phyloP scores from a whole-genome alignment of 2,329 filamentous ascomycete species.

The Paecilomyces niveus region DNA sequence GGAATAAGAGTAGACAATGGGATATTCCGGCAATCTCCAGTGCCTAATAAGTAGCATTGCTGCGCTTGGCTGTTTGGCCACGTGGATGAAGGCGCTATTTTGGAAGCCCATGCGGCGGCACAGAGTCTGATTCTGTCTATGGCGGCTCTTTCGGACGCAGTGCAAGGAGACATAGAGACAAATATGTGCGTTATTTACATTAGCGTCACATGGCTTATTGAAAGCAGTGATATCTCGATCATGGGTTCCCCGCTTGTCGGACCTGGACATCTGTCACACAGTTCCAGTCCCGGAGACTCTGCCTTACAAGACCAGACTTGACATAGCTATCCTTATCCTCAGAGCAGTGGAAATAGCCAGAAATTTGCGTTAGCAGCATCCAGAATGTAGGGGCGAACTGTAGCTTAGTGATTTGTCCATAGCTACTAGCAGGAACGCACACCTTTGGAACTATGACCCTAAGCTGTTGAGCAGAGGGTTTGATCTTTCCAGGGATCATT shows the following conservation, averaged over 20 bases:
- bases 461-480: neutral
- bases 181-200: too few species aligned
- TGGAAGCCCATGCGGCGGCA: neutral
- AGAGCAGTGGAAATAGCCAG: too few species aligned
- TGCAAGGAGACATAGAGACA: too few species aligned
- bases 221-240: too few species aligned
- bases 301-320: too few species aligned
- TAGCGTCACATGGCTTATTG: too few species aligned
- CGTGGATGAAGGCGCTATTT: neutral
- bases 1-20: neutral
- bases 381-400: neutral
- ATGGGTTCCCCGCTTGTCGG: too few species aligned
- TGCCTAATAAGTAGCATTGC: neutral
- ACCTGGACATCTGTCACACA: too few species aligned
- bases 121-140: neutral
- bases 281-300: too few species aligned
- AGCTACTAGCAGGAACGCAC: neutral
- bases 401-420: neutral
- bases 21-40: neutral
- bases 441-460: neutral
- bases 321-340: too few species aligned
- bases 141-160: neutral
- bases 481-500: neutral
- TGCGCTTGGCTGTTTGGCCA: neutral
- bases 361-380: too few species aligned